Evolutionary conservation across 305 asterid species (phyloP), one percentile per base, ranked within the genome.

Genomic region (Euphrasia arctica): DNA sequence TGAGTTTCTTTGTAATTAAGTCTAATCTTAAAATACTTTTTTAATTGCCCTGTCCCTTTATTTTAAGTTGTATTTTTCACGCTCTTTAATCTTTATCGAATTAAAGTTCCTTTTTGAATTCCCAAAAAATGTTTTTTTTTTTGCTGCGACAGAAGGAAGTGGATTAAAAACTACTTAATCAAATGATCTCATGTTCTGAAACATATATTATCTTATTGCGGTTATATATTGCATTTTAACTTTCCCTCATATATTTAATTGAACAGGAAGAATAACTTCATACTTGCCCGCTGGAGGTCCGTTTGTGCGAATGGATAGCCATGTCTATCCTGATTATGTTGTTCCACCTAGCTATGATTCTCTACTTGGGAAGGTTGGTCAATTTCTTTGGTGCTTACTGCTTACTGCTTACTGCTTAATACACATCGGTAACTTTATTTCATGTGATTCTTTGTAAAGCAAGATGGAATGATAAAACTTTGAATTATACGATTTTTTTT

Each of bases 291-390:
- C 97, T 69, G 99, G 99, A 75, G 99, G 99, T 66, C 97, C 97
- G 25, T 93, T 93, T 75, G 96, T 88, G 57, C 85, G 97, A 62
- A 93, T 93, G 99, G 99, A 93, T 79, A 93, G 97, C 87, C 99
- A 93, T 69, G 92, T 93, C 60, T 93, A 93, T 75, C 88, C 96
- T 14, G 96, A 85, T 79, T 93, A 93, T 62, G 97, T 93, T 81
- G 99, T 93, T 73, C 99, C 99, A 66, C 99, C 99, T 29, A 93
- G 94, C 85, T 93, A 93, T 50, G 99, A 93, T 79, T 93, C 99
- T 64, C 85, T 93, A 74, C 95, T 93, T 47, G 99, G 97, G 78
- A 93, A 90, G 97, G 99, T 93, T 56, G 29, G 79, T 58, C 54
- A 50, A 36, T 63, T 65, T 69, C n/a, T 63, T 73, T 47, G 7